phyloP scores from a whole-genome alignment of 139 green algal genomes.

The Eudorina sp. region DNA sequence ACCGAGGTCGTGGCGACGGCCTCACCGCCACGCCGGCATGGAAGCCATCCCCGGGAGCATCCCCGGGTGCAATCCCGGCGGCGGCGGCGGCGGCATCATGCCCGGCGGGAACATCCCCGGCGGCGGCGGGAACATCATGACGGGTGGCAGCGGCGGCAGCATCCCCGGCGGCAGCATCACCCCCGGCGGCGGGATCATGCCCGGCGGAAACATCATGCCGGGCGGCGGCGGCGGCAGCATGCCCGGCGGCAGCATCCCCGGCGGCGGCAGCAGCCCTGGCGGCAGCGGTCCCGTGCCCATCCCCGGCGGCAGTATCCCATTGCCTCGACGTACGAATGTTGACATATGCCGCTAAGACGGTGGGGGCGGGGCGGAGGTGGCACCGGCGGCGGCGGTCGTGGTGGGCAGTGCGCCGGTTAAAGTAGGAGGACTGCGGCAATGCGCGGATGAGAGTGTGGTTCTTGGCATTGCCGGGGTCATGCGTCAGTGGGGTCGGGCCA shows the following conservation, averaged over 20 bases:
- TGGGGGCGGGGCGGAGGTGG: too few species aligned
- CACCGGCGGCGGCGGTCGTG: too few species aligned
- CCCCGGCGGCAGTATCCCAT: not conserved
- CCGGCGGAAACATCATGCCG: not conserved
- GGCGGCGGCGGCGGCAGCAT: not conserved
- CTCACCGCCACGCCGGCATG: not conserved
- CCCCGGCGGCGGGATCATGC: too few species aligned
- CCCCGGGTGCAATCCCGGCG: not conserved
- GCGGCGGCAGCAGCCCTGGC: not conserved
- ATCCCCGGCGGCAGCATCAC: too few species aligned
- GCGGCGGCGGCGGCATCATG: not conserved
- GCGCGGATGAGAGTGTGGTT: too few species aligned
- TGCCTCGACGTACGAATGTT: too few species aligned
- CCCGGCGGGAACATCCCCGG: constrained; percentile 9
- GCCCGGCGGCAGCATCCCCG: not conserved
- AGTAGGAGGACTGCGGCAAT: too few species aligned
- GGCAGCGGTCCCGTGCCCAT: not conserved
- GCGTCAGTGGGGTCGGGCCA: too few species aligned
- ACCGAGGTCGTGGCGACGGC: too few species aligned
- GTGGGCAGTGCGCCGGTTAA: too few species aligned
- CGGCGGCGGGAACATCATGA: not conserved
- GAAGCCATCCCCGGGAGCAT: not conserved
- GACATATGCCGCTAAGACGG: too few species aligned
- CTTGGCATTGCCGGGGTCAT: too few species aligned
- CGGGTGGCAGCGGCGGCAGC: not conserved